A percentile compares a stretch with the other conserved stretches of the same genome.
Conservation (phyloP, 257 asterid genomes). For the Osmanthus fragrans region DNA sequence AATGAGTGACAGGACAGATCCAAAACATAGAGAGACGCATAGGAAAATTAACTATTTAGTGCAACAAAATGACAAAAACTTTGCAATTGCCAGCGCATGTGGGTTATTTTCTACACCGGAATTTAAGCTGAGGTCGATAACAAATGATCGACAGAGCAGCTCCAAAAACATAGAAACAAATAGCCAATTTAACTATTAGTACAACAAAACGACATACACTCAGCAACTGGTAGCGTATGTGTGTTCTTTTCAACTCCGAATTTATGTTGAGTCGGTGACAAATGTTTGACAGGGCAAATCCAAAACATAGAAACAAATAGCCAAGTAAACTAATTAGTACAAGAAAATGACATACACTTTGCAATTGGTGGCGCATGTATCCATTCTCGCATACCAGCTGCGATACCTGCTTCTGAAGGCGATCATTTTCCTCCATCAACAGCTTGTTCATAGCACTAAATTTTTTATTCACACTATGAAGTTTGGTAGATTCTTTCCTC, state of each 20-base stretch:
- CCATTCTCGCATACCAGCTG: slow-evolving; percentile 93
- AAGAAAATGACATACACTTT: slow-evolving; percentile 53
- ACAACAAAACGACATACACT: slow-evolving; percentile 49
- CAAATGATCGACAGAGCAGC: background rate
- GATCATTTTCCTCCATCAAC: slow-evolving; percentile 95
- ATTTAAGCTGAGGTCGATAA: background rate
- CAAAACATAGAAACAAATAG: background rate
- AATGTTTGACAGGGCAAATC: background rate
- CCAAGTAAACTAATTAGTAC: slow-evolving; percentile 10
- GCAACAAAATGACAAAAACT: no score
- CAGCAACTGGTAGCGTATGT: slow-evolving; percentile 74
- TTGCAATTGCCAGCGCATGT: no score
- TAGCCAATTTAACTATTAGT: background rate
- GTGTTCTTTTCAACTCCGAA: background rate
- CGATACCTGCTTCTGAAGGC: slow-evolving; percentile 91
- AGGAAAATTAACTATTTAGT: no score
- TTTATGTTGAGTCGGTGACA: background rate
- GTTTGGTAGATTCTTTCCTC: slow-evolving; percentile 74
- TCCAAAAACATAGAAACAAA: background rate
- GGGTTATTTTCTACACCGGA: no score
- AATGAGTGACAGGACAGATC: no score
- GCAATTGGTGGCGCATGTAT: slow-evolving; percentile 78
- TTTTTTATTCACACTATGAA: slow-evolving; percentile 86
- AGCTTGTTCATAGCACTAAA: slow-evolving; percentile 83
- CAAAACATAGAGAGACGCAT: no score